phyloP scores from a whole-genome alignment of 2,329 filamentous ascomycete genomes.

The Beauveria asiatica region DNA sequence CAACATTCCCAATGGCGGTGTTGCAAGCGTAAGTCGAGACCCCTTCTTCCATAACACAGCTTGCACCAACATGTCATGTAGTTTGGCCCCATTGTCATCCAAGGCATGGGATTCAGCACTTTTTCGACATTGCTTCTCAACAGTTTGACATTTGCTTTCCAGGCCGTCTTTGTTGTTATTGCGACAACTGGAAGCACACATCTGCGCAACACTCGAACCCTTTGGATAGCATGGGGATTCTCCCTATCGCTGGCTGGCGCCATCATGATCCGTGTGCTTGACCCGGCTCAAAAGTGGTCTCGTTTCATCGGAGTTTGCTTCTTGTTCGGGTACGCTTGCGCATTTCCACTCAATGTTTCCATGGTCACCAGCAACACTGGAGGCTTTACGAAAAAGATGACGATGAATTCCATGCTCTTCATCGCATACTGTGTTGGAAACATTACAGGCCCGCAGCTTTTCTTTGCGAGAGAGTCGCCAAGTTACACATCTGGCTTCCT shows the following conservation, averaged over 20 bases:
- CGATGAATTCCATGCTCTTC: constrained; percentile 48
- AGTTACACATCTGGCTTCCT: constrained; percentile 54
- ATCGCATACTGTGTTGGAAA: constrained; percentile 54
- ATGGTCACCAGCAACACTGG: constrained; percentile 49
- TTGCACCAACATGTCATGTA: constrained; percentile 10
- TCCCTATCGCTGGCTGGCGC: constrained; percentile 16
- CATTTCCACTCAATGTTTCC: constrained; percentile 37
- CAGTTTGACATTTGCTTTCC: constrained; percentile 15
- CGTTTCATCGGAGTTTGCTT: constrained; percentile 27
- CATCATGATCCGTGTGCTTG: constrained; percentile 18
- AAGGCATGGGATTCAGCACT: constrained; percentile 18
- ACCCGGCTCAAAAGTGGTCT: constrained; percentile 9
- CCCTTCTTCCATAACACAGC: not conserved
- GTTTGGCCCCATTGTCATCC: constrained; percentile 20
- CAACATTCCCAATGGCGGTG: constrained; percentile 24
- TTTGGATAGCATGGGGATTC: constrained; percentile 19
- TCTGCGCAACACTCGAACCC: constrained; percentile 18
- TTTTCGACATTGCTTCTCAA: constrained; percentile 17
- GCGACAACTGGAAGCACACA: constrained; percentile 17
- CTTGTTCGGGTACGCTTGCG: constrained; percentile 46
- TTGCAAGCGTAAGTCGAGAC: constrained; percentile 15
- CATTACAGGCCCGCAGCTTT: constrained; percentile 52
- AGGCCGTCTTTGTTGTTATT: constrained; percentile 18
- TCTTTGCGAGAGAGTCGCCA: constrained; percentile 49
- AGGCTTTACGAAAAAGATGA: constrained; percentile 52